These are phyloP conservation scores for Sophora flavescens DNA, from an alignment of 306 rosid species.

Conservation along the genomic window DNA sequence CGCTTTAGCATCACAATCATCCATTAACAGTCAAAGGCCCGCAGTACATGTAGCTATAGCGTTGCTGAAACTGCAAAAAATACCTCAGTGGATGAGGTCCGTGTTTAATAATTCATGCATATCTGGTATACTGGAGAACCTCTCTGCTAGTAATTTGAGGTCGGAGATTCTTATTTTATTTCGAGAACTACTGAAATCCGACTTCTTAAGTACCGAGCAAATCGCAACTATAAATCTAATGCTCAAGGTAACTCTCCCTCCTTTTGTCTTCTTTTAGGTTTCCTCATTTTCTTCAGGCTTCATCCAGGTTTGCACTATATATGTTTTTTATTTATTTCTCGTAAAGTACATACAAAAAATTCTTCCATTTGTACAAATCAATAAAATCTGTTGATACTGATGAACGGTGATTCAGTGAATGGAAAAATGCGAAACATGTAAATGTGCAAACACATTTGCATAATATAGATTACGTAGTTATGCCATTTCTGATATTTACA, in stretches of 20 bases:
- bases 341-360: constrained; percentile 25
- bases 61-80: constrained; percentile 60
- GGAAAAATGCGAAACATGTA: neutral
- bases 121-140: constrained; percentile 72
- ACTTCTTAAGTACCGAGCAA: constrained; percentile 68
- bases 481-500: constrained; percentile 50
- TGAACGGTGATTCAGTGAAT: neutral
- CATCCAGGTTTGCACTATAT: constrained; percentile 27
- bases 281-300: neutral
- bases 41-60: constrained; percentile 67
- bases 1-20: constrained; percentile 65
- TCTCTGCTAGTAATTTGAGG: constrained; percentile 60
- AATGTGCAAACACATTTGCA: neutral
- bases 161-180: constrained; percentile 68
- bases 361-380: neutral
- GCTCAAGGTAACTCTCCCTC: constrained; percentile 66
- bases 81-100: constrained; percentile 78
- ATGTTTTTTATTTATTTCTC: neutral
- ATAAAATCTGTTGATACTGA: constrained; percentile 12
- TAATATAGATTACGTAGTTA: constrained; percentile 13
- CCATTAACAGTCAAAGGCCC: constrained; percentile 61
- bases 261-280: neutral
- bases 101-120: constrained; percentile 71
- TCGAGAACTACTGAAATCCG: constrained; percentile 64
- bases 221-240: constrained; percentile 61